Evolutionary conservation across 352 stramenopile genomes (phyloP), one percentile per base, ranked within the genome.

Genomic region (Globisporangium camurandrum): DNA sequence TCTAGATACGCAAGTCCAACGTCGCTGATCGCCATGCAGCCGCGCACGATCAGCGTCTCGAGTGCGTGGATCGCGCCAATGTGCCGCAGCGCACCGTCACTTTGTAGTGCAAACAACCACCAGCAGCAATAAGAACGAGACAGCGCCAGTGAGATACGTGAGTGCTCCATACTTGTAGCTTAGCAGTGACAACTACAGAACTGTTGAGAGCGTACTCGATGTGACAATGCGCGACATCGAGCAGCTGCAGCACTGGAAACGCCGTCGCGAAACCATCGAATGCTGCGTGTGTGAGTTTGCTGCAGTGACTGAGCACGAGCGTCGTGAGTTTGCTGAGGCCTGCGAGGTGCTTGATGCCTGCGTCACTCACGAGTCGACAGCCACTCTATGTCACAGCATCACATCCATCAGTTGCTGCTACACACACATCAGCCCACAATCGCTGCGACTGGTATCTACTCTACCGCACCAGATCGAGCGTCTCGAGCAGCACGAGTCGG

Each of bases 181-280:
- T 10, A 42, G 28, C 28, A 38, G 9, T 38, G 11, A 16, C n/a
- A 16, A 3, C 33, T 16, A 16, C 4, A 49, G 2, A 19, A 49
- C 12, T 30, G 34, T 23, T 2, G 23, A 45, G 9, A 36, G 17
- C 53, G 30, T 61, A 84, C 73, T 64, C 67, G 27, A 84, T 43
- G 17, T 58, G 64, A 42, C 80, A 84, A 19, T 84, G 61, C 7
- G 70, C 63, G 51, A 86, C 57, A 27, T 88, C 77, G 20, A 91
- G 49, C 34, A 74, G 59, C 0, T 49, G 47, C 40, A 91, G 52
- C 6, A 55, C 47, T 1, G 65, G 57, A 41, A 79, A 84, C 17
- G 58, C 57, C 14, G 49, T 26, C 2, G 62, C 65, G 42, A 88
- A 69, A 9, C 36, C 33, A 38, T 66, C 51, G 46, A 90, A 83